A percentile compares a stretch with the other conserved stretches of the same genome.
Conservation (phyloP, 2,329 filamentous ascomycete genomes). For the Dothiorella sarmentorum region DNA sequence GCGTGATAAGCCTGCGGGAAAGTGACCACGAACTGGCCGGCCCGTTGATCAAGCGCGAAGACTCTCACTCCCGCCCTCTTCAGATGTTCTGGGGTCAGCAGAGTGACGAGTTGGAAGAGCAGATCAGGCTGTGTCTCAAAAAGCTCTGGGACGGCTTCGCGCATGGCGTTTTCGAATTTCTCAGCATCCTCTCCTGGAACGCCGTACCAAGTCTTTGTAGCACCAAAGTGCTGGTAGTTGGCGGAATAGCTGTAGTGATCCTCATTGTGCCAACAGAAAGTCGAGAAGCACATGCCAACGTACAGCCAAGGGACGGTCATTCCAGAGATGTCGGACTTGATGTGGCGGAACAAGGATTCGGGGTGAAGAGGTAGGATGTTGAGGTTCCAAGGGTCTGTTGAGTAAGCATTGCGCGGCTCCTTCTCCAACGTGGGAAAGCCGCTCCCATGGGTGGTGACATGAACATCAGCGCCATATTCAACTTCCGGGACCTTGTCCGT, state of each 20-base stretch:
- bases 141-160: constrained; percentile 87
- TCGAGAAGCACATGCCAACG: constrained; percentile 99
- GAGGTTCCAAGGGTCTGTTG: constrained; percentile 91
- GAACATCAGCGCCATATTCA: constrained; percentile 96
- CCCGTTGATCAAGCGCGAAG: constrained; percentile 91
- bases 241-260: constrained; percentile 97
- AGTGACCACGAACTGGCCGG: constrained; percentile 92
- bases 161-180: constrained; percentile 94
- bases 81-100: constrained; percentile 88
- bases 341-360: constrained; percentile 91
- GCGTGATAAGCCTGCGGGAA: constrained; percentile 97
- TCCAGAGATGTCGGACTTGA: constrained; percentile 96
- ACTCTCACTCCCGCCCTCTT: constrained; percentile 90
- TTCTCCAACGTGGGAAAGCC: constrained; percentile 94
- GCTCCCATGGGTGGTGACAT: constrained; percentile 95
- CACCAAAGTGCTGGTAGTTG: constrained; percentile 97
- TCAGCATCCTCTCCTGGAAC: constrained; percentile 91
- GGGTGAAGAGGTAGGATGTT: constrained; percentile 87
- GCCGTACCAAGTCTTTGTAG: constrained; percentile 98
- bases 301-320: constrained; percentile 99
- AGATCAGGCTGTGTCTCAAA: constrained; percentile 97
- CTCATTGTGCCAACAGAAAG: constrained; percentile 99
- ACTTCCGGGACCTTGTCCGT: constrained; percentile 90
- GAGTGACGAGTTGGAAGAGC: constrained; percentile 93
- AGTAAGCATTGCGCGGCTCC: constrained; percentile 81